Conservation (phyloP, 208 protist species). For the Crithidia thermophila region DNA sequence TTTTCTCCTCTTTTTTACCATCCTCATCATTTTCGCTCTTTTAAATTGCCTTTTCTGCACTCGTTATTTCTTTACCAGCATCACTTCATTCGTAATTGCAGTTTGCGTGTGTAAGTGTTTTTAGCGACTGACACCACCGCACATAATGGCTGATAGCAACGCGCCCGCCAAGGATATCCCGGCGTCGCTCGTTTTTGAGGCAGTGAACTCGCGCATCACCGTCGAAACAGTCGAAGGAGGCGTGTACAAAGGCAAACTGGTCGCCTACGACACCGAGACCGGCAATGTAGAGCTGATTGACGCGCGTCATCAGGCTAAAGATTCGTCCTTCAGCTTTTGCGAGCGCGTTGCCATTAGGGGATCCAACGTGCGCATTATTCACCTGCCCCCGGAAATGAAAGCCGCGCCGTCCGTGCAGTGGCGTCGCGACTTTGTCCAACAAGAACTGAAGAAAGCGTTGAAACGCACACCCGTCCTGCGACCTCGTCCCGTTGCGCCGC, state of each 20-base stretch:
- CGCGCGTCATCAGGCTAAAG: slow-evolving; percentile 49
- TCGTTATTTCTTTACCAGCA: not conserved
- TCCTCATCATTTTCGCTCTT: too few species aligned
- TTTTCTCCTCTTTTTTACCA: too few species aligned
- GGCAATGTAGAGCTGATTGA: slow-evolving; percentile 72
- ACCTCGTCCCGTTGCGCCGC: not conserved
- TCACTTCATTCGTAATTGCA: not conserved
- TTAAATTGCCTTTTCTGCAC: too few species aligned
- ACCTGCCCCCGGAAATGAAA: slow-evolving; percentile 63
- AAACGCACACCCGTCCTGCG: slow-evolving; percentile 12
- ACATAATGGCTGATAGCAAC: slow-evolving; percentile 9
- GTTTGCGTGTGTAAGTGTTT: not conserved
- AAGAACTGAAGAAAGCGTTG: slow-evolving; percentile 50
- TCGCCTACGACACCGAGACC: slow-evolving; percentile 31
- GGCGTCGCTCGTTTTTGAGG: slow-evolving; percentile 45
- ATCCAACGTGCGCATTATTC: slow-evolving; percentile 48
- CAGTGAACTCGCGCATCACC: slow-evolving; percentile 37
- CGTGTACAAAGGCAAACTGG: slow-evolving; percentile 57
- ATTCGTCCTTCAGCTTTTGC: slow-evolving; percentile 58
- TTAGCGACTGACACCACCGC: not conserved
- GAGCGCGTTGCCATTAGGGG: slow-evolving; percentile 59
- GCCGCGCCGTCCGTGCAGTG: slow-evolving; percentile 61
- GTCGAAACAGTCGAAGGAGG: slow-evolving; percentile 65
- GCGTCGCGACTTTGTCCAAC: slow-evolving; percentile 41
- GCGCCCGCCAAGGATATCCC: slow-evolving; percentile 36